phyloP scores from a whole-genome alignment of 2,329 filamentous ascomycete genomes.

The Elsinoe necatrix region DNA sequence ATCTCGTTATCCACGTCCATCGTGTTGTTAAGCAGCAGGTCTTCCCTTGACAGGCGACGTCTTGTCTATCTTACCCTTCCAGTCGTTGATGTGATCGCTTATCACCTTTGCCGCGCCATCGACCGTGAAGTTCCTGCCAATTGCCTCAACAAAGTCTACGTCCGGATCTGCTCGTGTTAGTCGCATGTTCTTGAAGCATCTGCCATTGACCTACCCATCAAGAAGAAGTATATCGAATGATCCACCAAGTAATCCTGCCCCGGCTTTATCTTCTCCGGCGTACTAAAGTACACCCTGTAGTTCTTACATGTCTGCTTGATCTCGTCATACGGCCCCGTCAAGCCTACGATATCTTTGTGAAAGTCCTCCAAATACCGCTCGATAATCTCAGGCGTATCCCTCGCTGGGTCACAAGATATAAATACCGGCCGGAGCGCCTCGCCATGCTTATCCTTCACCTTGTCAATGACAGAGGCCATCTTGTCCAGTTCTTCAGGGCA shows the following conservation, averaged over 20 bases:
- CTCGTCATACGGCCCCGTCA: constrained; percentile 89
- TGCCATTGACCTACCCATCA: constrained; percentile 61
- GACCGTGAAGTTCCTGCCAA: constrained; percentile 88
- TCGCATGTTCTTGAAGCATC: not conserved
- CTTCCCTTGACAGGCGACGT: constrained; percentile 17
- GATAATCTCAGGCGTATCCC: constrained; percentile 77
- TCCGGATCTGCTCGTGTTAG: constrained; percentile 60
- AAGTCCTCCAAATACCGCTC: constrained; percentile 86
- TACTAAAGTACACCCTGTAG: constrained; percentile 96
- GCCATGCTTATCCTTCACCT: constrained; percentile 42
- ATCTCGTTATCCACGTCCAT: not conserved
- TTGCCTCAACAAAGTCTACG: constrained; percentile 94
- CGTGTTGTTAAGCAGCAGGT: not conserved
- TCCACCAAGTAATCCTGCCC: constrained; percentile 97
- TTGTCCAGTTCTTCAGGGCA: constrained; percentile 99
- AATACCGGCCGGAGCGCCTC: constrained; percentile 67
- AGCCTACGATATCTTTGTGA: constrained; percentile 72
- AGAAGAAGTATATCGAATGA: constrained; percentile 98
- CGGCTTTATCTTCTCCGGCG: constrained; percentile 75
- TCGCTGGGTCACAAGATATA: constrained; percentile 88
- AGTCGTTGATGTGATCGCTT: constrained; percentile 73
- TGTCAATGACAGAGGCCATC: constrained; percentile 92
- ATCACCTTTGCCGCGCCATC: constrained; percentile 79
- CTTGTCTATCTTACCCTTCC: constrained; percentile 52
- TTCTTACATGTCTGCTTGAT: constrained; percentile 92